A percentile compares a stretch with the other conserved stretches of the same genome.
Evolutionary conservation across 352 stramenopile species (phyloP).

Genomic region (Elongisporangium senticosum): DNA sequence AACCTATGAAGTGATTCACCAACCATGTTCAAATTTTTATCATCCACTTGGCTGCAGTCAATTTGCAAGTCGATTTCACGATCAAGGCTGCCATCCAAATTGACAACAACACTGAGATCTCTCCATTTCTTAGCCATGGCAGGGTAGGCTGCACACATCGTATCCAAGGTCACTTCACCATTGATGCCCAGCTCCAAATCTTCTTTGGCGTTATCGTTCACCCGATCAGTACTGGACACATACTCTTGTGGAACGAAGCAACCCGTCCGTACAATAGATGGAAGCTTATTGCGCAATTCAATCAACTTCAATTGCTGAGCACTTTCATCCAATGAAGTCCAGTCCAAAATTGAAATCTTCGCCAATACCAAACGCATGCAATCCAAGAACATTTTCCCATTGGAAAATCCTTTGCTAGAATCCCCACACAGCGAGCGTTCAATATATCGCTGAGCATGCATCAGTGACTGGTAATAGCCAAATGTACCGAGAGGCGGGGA

Average conservation of each 20-base stretch:
- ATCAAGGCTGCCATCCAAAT: constrained; percentile 28
- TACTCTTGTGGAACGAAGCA: constrained; percentile 24
- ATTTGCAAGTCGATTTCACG: constrained; percentile 43
- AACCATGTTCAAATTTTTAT: constrained; percentile 13
- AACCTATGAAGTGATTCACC: constrained; percentile 21
- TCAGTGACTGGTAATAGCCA: constrained; percentile 60
- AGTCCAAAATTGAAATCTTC: constrained; percentile 76
- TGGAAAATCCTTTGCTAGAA: constrained; percentile 24
- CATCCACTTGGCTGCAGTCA: constrained; percentile 13
- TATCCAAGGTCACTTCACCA: constrained; percentile 19
- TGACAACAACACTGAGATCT: constrained; percentile 4
- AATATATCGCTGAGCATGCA: constrained; percentile 31
- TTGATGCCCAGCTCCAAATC: constrained; percentile 21
- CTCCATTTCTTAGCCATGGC: constrained; percentile 32
- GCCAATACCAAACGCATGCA: constrained; percentile 63
- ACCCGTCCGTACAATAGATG: constrained; percentile 41
- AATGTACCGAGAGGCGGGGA: constrained; percentile 58
- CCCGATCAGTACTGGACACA: constrained; percentile 9
- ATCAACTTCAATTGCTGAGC: constrained; percentile 39
- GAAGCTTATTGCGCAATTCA: constrained; percentile 39
- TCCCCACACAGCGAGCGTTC: constrained; percentile 21
- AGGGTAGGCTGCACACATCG: constrained; percentile 25
- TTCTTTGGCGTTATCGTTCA: constrained; percentile 20
- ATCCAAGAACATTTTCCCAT: constrained; percentile 48
- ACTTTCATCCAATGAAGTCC: constrained; percentile 63